Percentiles rank a stretch among this genome's conserved stretches.
Conservation (phyloP, 2,329 filamentous ascomycete genomes). For the Talaromyces verruculosus region DNA sequence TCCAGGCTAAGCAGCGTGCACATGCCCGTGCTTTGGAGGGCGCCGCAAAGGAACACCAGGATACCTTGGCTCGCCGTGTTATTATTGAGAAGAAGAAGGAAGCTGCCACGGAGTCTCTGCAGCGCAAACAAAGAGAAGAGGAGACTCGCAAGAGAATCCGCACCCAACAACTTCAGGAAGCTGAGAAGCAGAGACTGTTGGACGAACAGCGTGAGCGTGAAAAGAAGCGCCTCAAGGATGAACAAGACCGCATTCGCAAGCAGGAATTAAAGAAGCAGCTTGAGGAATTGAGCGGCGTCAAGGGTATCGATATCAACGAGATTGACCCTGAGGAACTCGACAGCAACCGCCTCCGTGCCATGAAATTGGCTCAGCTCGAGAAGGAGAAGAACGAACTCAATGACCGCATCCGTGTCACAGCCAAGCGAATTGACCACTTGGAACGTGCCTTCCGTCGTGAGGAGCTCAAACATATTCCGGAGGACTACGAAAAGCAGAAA, state of each 20-base stretch:
- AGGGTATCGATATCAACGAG: slow-evolving; percentile 72
- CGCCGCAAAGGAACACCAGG: slow-evolving; percentile 86
- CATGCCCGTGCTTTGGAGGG: slow-evolving; percentile 80
- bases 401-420: slow-evolving; percentile 85
- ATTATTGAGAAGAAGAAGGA: slow-evolving; percentile 97
- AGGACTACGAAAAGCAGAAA: slow-evolving; percentile 82
- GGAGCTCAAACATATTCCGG: slow-evolving; percentile 84
- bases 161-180: slow-evolving; percentile 83
- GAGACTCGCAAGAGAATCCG: slow-evolving; percentile 82
- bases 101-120: slow-evolving; percentile 82
- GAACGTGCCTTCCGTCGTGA: slow-evolving; percentile 96
- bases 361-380: slow-evolving; percentile 94
- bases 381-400: slow-evolving; percentile 97
- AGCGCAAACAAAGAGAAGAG: slow-evolving; percentile 88
- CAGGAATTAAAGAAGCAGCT: slow-evolving; percentile 92
- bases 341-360: slow-evolving; percentile 82
- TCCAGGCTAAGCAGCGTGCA: slow-evolving; percentile 75
- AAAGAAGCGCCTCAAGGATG: slow-evolving; percentile 77
- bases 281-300: slow-evolving; percentile 74
- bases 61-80: slow-evolving; percentile 80
- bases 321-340: slow-evolving; percentile 80
- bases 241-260: slow-evolving; percentile 85
- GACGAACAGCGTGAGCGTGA: slow-evolving; percentile 92
- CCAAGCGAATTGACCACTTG: slow-evolving; percentile 93
- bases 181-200: slow-evolving; percentile 83